Conservation (phyloP, 805 yeast genomes). For the Yarrowia yakushimensis region DNA sequence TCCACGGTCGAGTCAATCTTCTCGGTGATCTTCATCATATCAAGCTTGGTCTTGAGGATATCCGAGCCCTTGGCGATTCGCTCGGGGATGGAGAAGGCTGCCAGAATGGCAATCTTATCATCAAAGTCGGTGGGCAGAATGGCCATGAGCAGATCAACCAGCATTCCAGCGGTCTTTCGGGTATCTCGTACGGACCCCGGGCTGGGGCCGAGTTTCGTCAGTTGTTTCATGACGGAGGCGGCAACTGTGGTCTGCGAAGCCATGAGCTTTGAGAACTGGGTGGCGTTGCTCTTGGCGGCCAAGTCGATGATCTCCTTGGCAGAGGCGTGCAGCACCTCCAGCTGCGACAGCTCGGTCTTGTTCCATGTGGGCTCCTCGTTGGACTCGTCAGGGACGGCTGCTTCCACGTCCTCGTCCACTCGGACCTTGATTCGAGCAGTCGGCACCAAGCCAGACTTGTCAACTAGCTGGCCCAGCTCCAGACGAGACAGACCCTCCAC, state of each 20-base stretch:
- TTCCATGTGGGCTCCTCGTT: not conserved
- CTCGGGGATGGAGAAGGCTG: slow-evolving; percentile 32
- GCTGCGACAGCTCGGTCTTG: slow-evolving; percentile 7
- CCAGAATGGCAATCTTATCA: slow-evolving; percentile 36
- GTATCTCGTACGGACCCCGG: slow-evolving; percentile 20
- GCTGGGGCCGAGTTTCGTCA: slow-evolving; percentile 24
- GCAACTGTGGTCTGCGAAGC: not conserved
- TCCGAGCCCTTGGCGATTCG: slow-evolving; percentile 34
- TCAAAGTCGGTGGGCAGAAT: slow-evolving; percentile 37
- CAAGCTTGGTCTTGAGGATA: slow-evolving; percentile 26
- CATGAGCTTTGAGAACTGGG: slow-evolving; percentile 6
- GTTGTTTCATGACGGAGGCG: slow-evolving; percentile 27
- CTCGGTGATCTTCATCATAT: slow-evolving; percentile 24
- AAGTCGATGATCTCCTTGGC: slow-evolving; percentile 27
- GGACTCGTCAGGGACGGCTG: slow-evolving; percentile 1
- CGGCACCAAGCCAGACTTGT: slow-evolving; percentile 17
- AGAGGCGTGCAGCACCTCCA: slow-evolving; percentile 28
- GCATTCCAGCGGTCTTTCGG: slow-evolving; percentile 33
- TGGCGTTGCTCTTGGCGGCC: slow-evolving; percentile 16
- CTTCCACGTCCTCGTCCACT: not conserved
- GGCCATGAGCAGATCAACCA: slow-evolving; percentile 40
- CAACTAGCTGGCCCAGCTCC: slow-evolving; percentile 21
- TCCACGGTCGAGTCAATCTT: slow-evolving; percentile 23
- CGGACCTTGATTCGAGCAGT: not conserved
- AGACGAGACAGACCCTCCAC: slow-evolving; percentile 32